Conservation (phyloP, 2,329 filamentous ascomycete species). For the Huntiella savannae region DNA sequence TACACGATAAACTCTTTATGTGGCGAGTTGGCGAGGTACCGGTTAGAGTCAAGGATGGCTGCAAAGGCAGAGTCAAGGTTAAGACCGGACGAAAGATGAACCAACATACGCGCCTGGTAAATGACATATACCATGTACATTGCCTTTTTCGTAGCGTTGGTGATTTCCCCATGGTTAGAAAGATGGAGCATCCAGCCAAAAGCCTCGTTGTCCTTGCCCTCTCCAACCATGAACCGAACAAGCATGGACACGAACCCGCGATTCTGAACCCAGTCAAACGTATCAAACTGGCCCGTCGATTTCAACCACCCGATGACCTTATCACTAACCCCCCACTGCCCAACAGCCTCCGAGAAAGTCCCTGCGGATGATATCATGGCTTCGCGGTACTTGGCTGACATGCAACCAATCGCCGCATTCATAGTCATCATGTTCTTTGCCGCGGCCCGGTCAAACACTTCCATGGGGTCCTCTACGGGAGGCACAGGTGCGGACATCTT, state of each 20-base stretch:
- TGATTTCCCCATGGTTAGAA: conserved; percentile 15
- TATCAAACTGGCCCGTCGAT: conserved; percentile 27
- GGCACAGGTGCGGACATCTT: conserved; percentile 10
- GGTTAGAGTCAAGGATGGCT: conserved; percentile 27
- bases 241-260: conserved; percentile 22
- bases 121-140: conserved; percentile 21
- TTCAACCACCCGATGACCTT: conserved; percentile 35
- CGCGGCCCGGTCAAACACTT: conserved; percentile 37
- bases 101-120: conserved; percentile 23
- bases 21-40: conserved; percentile 21
- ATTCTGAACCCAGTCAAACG: conserved; percentile 26
- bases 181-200: conserved; percentile 34
- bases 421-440: conserved; percentile 36
- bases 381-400: conserved; percentile 27
- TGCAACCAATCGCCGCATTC: conserved; percentile 32
- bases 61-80: conserved; percentile 31
- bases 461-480: conserved; percentile 26
- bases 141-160: conserved; percentile 14
- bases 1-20: conserved; percentile 20
- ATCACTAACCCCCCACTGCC: conserved; percentile 25
- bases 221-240: conserved; percentile 31
- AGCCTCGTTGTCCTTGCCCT: conserved; percentile 29
- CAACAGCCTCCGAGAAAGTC: conserved; percentile 19
- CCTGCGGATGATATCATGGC: conserved; percentile 19
- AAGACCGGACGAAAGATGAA: conserved; percentile 12